Conservation (phyloP, 257 asterid species). For the Solanum ossicruentum region DNA sequence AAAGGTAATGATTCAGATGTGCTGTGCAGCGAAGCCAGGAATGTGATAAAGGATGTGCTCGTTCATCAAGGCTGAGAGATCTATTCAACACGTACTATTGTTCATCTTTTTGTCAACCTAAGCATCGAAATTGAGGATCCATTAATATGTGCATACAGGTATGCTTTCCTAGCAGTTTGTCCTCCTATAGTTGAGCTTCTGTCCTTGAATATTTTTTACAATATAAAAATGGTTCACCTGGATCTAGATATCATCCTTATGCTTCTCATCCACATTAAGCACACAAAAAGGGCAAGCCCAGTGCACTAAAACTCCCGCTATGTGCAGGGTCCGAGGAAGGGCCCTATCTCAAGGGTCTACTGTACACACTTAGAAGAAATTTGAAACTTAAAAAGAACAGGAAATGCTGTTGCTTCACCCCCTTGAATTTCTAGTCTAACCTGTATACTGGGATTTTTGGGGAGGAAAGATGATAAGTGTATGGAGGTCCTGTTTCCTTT, state of each 20-base stretch:
- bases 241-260: neutral
- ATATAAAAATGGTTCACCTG: neutral
- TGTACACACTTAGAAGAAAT: neutral
- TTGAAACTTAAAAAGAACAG: neutral
- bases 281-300: neutral
- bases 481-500: neutral
- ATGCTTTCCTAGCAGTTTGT: neutral
- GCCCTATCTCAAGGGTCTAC: too few relatives aligned
- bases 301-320: too few relatives aligned
- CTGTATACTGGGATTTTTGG: neutral
- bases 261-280: neutral
- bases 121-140: slow-evolving; percentile 1
- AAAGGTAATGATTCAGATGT: slow-evolving; percentile 43
- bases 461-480: neutral
- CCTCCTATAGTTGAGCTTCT: neutral
- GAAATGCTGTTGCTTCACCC: neutral
- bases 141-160: slow-evolving; percentile 6
- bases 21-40: slow-evolving; percentile 60
- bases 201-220: neutral
- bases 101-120: neutral
- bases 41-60: slow-evolving; percentile 51
- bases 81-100: neutral
- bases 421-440: neutral
- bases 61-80: slow-evolving; percentile 22
- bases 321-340: too few relatives aligned